Percentiles rank a stretch among this genome's conserved stretches.
phyloP scores from a whole-genome alignment of 2,329 filamentous ascomycete genomes.

The Atkinsonella hypoxylon region DNA sequence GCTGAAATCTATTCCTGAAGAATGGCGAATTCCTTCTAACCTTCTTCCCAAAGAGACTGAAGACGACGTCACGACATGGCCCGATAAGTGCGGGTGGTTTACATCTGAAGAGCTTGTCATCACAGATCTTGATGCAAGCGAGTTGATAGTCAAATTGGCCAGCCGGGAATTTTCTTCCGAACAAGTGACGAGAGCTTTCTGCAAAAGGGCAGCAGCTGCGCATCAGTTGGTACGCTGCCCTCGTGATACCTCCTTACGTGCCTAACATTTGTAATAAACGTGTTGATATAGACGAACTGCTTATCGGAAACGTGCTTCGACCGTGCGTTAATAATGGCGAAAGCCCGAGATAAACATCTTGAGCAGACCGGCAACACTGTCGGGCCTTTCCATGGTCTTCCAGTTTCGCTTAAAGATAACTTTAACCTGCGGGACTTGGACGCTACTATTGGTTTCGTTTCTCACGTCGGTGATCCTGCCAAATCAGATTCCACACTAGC shows the following conservation, averaged over 20 bases:
- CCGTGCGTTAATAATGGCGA: conserved; percentile 36
- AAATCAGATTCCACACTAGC: conserved; percentile 27
- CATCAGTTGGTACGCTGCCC: conserved; percentile 36
- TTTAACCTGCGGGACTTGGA: conserved; percentile 51
- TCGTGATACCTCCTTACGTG: too few relatives aligned
- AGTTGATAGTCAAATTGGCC: conserved; percentile 26
- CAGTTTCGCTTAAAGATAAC: conserved; percentile 58
- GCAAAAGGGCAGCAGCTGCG: conserved; percentile 40
- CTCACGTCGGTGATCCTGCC: conserved; percentile 47
- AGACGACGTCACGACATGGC: conserved; percentile 44
- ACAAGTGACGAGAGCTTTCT: conserved; percentile 36
- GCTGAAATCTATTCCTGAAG: conserved; percentile 37
- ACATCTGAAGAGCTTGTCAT: conserved; percentile 33
- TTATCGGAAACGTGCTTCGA: conserved; percentile 43
- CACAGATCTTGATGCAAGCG: conserved; percentile 30
- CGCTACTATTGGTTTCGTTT: conserved; percentile 51
- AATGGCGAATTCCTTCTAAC: conserved; percentile 43
- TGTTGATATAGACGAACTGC: conserved; percentile 29
- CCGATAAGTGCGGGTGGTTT: conserved; percentile 47
- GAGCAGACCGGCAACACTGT: conserved; percentile 31
- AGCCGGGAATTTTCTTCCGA: conserved; percentile 25
- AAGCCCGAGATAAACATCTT: conserved; percentile 36
- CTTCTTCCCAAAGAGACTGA: conserved; percentile 41
- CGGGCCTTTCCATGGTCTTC: conserved; percentile 55
- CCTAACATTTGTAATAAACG: conserved; percentile 9